Percentiles rank a stretch among this genome's conserved stretches.
These are phyloP conservation scores for Senecio squalidus DNA, from an alignment of 140 eudicot species.

Conservation along the genomic window DNA sequence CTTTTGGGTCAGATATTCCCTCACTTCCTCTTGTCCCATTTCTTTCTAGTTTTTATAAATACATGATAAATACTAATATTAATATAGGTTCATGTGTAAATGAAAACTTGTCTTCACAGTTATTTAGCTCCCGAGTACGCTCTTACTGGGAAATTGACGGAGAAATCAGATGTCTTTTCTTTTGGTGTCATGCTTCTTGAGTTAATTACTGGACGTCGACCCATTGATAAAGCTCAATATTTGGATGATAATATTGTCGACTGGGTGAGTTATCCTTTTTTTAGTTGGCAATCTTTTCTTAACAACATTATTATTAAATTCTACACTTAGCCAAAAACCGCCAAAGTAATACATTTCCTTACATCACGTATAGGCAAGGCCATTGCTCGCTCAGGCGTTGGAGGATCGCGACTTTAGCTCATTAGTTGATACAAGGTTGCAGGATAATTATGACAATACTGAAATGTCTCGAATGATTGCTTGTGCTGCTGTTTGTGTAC, in stretches of 20 bases:
- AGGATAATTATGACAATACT: constrained; percentile 34
- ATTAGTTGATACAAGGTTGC: constrained; percentile 54
- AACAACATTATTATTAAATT: too few relatives aligned
- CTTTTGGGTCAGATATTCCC: constrained; percentile 65
- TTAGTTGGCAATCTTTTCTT: background rate
- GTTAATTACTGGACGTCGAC: constrained; percentile 84
- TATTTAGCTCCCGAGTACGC: constrained; percentile 96
- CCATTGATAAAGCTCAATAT: constrained; percentile 58
- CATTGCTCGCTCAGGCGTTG: constrained; percentile 65
- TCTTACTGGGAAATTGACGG: constrained; percentile 74
- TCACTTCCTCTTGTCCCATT: constrained; percentile 2
- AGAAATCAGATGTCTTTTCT: constrained; percentile 81
- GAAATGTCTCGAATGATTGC: constrained; percentile 78
- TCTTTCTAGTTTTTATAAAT: background rate
- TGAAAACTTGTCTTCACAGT: constrained; percentile 27
- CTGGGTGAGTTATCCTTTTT: constrained; percentile 64
- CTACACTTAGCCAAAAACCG: too few relatives aligned
- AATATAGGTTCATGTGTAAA: background rate
- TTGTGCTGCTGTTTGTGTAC: constrained; percentile 78
- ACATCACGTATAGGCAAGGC: constrained; percentile 60
- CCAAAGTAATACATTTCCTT: background rate
- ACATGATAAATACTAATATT: background rate
- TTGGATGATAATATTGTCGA: constrained; percentile 76
- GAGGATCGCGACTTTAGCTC: constrained; percentile 47
- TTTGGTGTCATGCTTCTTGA: constrained; percentile 95